These are phyloP conservation scores for Tulasnella sp. DNA, from an alignment of 768 basidiomycete genomes.

Conservation along the genomic window DNA sequence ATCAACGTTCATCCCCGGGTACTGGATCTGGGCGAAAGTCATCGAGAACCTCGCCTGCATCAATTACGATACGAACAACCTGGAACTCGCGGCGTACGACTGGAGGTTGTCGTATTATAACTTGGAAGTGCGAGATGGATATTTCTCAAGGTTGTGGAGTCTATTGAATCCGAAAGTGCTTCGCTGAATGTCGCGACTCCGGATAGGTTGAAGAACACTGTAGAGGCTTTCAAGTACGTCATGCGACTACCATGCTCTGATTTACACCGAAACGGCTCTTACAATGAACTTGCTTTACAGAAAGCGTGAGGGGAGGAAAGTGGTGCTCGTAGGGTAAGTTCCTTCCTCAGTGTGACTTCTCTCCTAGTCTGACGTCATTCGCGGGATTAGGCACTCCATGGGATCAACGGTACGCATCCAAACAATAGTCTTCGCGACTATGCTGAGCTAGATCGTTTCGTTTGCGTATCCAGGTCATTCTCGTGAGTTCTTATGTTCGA, in stretches of 20 bases:
- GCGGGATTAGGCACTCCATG: slow-evolving; percentile 84
- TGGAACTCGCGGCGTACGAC: slow-evolving; percentile 77
- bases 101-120: slow-evolving; percentile 86
- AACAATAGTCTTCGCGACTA: neutral
- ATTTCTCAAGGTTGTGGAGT: slow-evolving; percentile 59
- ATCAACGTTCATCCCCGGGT: slow-evolving; percentile 51
- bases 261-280: neutral
- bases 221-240: slow-evolving; percentile 13
- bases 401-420: slow-evolving; percentile 51
- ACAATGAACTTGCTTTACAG: slow-evolving; percentile 27
- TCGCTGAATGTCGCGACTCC: neutral
- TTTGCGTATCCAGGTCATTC: slow-evolving; percentile 8
- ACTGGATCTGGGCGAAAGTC: slow-evolving; percentile 94
- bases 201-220: slow-evolving; percentile 12
- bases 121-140: slow-evolving; percentile 82
- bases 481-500: slow-evolving; percentile 25
- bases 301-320: slow-evolving; percentile 58
- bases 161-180: neutral
- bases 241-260: neutral
- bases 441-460: neutral
- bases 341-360: neutral
- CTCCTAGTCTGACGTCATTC: too few species aligned
- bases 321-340: slow-evolving; percentile 49
- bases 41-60: slow-evolving; percentile 90
- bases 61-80: slow-evolving; percentile 85